These are phyloP conservation scores for Pythium angustatum DNA, from an alignment of 352 stramenopile genomes.

Conservation along the genomic window DNA sequence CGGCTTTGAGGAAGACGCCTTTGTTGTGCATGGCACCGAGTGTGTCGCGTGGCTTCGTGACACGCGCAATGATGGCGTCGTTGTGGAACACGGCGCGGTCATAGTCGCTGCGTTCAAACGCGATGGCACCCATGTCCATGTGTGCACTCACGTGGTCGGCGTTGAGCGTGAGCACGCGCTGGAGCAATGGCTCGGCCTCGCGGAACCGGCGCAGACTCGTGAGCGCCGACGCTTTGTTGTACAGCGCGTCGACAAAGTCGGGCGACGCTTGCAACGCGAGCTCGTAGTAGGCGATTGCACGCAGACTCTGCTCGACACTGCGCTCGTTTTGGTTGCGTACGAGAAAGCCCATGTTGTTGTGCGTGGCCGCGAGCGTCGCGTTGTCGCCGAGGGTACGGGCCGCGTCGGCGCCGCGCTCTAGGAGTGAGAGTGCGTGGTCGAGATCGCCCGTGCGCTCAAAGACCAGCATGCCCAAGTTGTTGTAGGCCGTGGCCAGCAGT, in stretches of 20 bases:
- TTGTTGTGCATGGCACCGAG: constrained; percentile 70
- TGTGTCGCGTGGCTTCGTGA: constrained; percentile 14
- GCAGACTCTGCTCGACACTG: constrained; percentile 41
- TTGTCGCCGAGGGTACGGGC: constrained; percentile 38
- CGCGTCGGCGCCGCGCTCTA: constrained; percentile 43
- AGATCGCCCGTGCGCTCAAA: constrained; percentile 25
- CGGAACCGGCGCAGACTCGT: constrained; percentile 36
- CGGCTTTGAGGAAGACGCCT: constrained; percentile 63
- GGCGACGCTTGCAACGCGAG: constrained; percentile 38
- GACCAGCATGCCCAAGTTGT: constrained; percentile 77
- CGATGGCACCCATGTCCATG: constrained; percentile 56
- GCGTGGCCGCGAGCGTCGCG: constrained; percentile 45
- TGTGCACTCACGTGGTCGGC: constrained; percentile 44
- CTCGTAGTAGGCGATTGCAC: constrained; percentile 68
- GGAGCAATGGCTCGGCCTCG: constrained; percentile 41
- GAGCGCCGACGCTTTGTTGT: constrained; percentile 74
- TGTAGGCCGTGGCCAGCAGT: constrained; percentile 58
- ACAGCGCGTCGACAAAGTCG: constrained; percentile 49
- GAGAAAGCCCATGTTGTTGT: constrained; percentile 79
- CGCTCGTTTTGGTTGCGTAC: constrained; percentile 32
- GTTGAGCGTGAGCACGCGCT: constrained; percentile 43
- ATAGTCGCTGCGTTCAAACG: constrained; percentile 45
- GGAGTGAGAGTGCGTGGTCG: constrained; percentile 38
- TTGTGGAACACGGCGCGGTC: constrained; percentile 45
- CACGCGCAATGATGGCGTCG: constrained; percentile 37